Evolutionary conservation across 805 yeast species (phyloP).

Genomic region (Starmera pachycereana): DNA sequence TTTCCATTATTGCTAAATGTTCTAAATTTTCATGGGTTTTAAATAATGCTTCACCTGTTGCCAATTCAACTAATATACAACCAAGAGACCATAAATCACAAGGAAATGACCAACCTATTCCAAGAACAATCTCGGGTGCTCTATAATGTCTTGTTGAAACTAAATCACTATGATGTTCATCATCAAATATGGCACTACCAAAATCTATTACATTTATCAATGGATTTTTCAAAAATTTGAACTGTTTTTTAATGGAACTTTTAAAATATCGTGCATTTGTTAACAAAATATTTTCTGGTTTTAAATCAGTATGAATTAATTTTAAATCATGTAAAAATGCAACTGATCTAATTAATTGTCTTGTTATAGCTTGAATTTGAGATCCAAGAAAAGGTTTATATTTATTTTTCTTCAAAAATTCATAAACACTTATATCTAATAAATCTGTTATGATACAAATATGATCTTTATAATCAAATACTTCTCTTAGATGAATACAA

Average conservation of each 20-base stretch:
- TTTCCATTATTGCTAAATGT: conserved; percentile 93
- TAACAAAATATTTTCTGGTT: conserved; percentile 82
- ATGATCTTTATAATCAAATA: conserved; percentile 88
- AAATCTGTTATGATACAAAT: conserved; percentile 90
- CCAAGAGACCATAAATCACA: conserved; percentile 98
- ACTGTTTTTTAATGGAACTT: conserved; percentile 8
- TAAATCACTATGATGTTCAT: conserved; percentile 85
- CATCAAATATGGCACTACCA: conserved; percentile 92
- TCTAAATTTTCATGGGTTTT: conserved; percentile 92
- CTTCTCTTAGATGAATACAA: conserved; percentile 81
- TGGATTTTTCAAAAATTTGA: conserved; percentile 60
- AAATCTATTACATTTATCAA: conserved; percentile 86
- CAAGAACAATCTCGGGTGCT: conserved; percentile 93
- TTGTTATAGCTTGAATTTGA: conserved; percentile 82
- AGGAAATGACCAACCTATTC: conserved; percentile 94
- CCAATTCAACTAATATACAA: conserved; percentile 81
- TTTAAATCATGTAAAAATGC: conserved; percentile 84
- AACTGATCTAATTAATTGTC: conserved; percentile 76
- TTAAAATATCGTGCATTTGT: conserved; percentile 14
- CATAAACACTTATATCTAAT: conserved; percentile 76
- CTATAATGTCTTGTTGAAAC: conserved; percentile 94
- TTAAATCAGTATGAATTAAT: conserved; percentile 89
- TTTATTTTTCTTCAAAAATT: conserved; percentile 75
- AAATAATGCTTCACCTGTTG: conserved; percentile 90
- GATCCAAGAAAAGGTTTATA: conserved; percentile 90